Evolutionary conservation across 768 basidiomycete genomes (phyloP), one percentile per base, ranked within the genome.

Genomic region (Tricholoma bakamatsutake): DNA sequence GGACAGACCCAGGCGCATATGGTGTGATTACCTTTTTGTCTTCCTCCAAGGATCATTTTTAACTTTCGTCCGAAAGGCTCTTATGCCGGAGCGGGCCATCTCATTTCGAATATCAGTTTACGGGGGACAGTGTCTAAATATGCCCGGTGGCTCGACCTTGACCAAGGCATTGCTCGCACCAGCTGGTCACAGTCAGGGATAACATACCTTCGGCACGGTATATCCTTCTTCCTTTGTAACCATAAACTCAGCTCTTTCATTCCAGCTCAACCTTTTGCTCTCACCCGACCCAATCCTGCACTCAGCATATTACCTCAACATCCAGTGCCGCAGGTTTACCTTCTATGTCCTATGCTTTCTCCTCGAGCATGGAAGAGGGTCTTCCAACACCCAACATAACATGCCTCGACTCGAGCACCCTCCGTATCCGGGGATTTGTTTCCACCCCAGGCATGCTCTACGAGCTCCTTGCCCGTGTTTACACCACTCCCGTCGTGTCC

Each of bases 101-200:
- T 89, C 1, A 56, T 87, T 2, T 74, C 80, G 0, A 80, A 76
- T 9, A 59, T 86, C 24, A 66, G 80, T 57, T 58, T 62, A 7
- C 74, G 71, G 1, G 78, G 72, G 0, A 31, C 67, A 5, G 64
- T 75, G 3, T 68, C 72, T 5, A 71, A 80, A 57, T 89, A 85
- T 62, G 73, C 67, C 24, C 78, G 88, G 24, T 89, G 84, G 81
- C 73, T 90, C 31, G 87, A 90, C 58, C 70, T 90, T 30, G 87
- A 90, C 57, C 69, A 79, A 57, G 85, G 76, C 2, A 67, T 85
- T 33, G 74, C 79, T 7, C 74, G 77, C 30, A 82, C 85, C 0
- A 71, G 71, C 1, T 90, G 88, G 88, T 76, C 76, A 1, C 81
- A 85, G 62, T 72, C 66, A 27, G 73, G 73, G 21, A 66, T 64